Percentiles rank a stretch among this genome's conserved stretches.
Conservation (phyloP, 257 asterid genomes). For the Verbena officinalis region DNA sequence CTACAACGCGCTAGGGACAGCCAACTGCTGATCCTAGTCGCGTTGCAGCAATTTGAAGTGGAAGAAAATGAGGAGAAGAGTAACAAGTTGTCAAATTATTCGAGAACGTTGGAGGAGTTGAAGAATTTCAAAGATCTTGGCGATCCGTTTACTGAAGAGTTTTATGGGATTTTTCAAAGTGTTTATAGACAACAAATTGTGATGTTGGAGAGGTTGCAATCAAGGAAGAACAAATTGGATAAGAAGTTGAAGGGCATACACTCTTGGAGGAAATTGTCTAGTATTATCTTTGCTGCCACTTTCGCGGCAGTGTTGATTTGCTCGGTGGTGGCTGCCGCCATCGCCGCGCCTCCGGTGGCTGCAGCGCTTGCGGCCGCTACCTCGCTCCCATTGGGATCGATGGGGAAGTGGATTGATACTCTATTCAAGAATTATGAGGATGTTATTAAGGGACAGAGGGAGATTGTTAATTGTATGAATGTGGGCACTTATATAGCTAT, state of each 20-base stretch:
- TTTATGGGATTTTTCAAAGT: conserved; percentile 58
- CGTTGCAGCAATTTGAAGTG: conserved; percentile 63
- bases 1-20: conserved; percentile 64
- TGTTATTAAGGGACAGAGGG: conserved; percentile 54
- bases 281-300: conserved; percentile 58
- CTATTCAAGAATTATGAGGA: conserved; percentile 51
- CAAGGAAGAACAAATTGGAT: conserved; percentile 65
- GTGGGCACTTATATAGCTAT: conserved; percentile 53
- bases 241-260: conserved; percentile 57
- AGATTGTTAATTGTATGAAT: conserved; percentile 43
- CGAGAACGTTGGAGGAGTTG: conserved; percentile 63
- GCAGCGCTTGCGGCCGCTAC: conserved; percentile 69
- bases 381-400: conserved; percentile 59
- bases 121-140: conserved; percentile 65
- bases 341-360: conserved; percentile 71
- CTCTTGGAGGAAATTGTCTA: conserved; percentile 77
- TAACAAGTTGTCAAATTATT: conserved; percentile 29
- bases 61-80: conserved; percentile 42
- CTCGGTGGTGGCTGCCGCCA: conserved; percentile 78
- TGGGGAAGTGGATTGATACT: conserved; percentile 68
- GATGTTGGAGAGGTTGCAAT: conserved; percentile 75
- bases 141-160: conserved; percentile 78
- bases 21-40: conserved; percentile 62
- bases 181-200: conserved; percentile 61
- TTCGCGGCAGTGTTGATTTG: conserved; percentile 67